phyloP scores from a whole-genome alignment of 2,329 filamentous ascomycete species.

The Stemphylium lycopersici region DNA sequence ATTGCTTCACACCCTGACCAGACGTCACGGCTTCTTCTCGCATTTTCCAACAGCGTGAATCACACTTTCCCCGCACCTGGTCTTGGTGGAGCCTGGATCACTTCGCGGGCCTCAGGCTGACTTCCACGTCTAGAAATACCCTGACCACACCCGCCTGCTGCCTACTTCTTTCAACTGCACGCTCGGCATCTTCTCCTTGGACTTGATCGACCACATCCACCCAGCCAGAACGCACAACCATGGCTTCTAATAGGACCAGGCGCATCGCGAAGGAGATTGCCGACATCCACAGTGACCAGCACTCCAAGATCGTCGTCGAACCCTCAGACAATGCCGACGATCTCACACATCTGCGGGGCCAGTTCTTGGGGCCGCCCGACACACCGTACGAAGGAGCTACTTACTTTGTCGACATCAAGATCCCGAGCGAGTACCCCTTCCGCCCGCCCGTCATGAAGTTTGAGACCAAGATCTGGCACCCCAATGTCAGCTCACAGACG shows the following conservation, averaged over 20 bases:
- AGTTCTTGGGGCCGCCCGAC: constrained; percentile 85
- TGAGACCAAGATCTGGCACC: constrained; percentile 93
- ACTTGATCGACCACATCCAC: neutral
- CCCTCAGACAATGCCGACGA: constrained; percentile 68
- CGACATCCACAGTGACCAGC: constrained; percentile 75
- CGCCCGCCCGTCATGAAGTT: constrained; percentile 91
- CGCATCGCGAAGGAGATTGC: constrained; percentile 76
- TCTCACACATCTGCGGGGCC: constrained; percentile 81
- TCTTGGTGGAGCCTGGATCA: constrained; percentile 6
- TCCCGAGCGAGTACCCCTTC: constrained; percentile 91
- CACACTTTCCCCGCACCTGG: constrained; percentile 1
- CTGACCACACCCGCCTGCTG: constrained; percentile 9
- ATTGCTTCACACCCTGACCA: neutral
- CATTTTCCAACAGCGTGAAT: constrained; percentile 24
- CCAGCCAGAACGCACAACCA: constrained; percentile 38
- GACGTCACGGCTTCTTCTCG: neutral
- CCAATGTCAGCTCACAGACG: constrained; percentile 93
- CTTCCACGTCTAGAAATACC: constrained; percentile 10
- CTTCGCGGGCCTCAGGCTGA: constrained; percentile 16
- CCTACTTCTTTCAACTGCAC: constrained; percentile 5
- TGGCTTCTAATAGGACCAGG: constrained; percentile 63
- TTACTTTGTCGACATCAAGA: constrained; percentile 82
- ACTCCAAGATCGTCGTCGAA: constrained; percentile 76
- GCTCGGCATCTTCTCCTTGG: constrained; percentile 6
- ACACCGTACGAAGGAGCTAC: constrained; percentile 90